phyloP scores from a whole-genome alignment of 768 basidiomycete genomes.

The Suillus clintonianus region DNA sequence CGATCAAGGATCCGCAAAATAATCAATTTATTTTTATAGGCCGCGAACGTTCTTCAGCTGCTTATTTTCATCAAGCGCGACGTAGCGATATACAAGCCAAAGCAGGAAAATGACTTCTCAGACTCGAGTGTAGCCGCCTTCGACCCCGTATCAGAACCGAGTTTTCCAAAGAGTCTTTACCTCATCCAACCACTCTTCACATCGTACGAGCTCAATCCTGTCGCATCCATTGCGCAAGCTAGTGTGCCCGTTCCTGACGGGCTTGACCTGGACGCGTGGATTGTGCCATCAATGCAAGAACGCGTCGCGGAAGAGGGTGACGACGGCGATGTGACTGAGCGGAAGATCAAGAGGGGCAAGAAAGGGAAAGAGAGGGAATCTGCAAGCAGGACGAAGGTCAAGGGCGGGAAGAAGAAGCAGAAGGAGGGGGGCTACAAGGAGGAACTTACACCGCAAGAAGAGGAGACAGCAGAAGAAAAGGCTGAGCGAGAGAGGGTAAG shows the following conservation, averaged over 20 bases:
- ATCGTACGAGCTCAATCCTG: slow-evolving; percentile 81
- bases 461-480: slow-evolving; percentile 60
- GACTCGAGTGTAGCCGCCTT: slow-evolving; percentile 41
- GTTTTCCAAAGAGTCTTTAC: slow-evolving; percentile 87
- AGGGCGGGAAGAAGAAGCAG: slow-evolving; percentile 49
- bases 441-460: slow-evolving; percentile 41
- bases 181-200: slow-evolving; percentile 81
- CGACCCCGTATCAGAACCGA: slow-evolving; percentile 42
- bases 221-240: slow-evolving; percentile 77
- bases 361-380: slow-evolving; percentile 49
- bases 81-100: slow-evolving; percentile 55
- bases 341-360: slow-evolving; percentile 44
- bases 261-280: slow-evolving; percentile 83
- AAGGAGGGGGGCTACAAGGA: slow-evolving; percentile 22
- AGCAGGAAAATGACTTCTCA: slow-evolving; percentile 35
- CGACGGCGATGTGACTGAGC: slow-evolving; percentile 37
- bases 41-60: slow-evolving; percentile 77
- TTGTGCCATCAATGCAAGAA: slow-evolving; percentile 61
- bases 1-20: background rate
- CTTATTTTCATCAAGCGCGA: slow-evolving; percentile 79
- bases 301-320: slow-evolving; percentile 29
- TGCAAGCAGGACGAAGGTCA: slow-evolving; percentile 27
- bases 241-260: slow-evolving; percentile 82
- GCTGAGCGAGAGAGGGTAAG: slow-evolving; percentile 66
- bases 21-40: slow-evolving; percentile 44